Percentiles rank a stretch among this genome's conserved stretches.
These are phyloP conservation scores for Eucalyptus sp. DNA, from an alignment of 345 rosid genomes.

Conservation along the genomic window DNA sequence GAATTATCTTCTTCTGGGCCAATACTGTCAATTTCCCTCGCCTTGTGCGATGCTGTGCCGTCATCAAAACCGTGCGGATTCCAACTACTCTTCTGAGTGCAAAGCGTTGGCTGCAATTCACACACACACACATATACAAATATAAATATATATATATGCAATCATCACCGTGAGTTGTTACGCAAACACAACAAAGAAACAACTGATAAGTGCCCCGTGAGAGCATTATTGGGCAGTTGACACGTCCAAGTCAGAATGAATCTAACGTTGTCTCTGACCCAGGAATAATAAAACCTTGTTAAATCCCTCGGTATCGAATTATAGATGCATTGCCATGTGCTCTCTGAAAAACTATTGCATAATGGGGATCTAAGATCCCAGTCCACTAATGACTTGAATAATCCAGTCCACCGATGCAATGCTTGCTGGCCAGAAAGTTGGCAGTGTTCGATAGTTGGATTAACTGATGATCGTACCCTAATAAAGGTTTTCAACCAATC, in stretches of 20 bases:
- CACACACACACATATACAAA: background rate
- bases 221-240: slow-evolving; percentile 7
- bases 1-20: background rate
- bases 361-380: background rate
- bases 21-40: background rate
- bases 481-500: background rate
- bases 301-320: background rate
- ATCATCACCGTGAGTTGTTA: background rate
- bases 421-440: background rate
- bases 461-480: background rate
- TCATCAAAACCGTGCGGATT: background rate
- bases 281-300: background rate
- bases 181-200: background rate
- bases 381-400: background rate
- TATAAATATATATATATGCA: no score
- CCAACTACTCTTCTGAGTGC: background rate
- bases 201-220: background rate
- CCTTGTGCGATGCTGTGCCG: background rate
- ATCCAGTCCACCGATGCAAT: background rate
- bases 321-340: background rate
- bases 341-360: background rate
- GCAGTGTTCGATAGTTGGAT: background rate
- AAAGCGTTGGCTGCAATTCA: background rate
- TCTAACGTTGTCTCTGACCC: background rate
- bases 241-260: slow-evolving; percentile 1